These are phyloP conservation scores for Apophysomyces ossiformis DNA, from an alignment of 371 early-diverging fungal species.

Conservation along the genomic window DNA sequence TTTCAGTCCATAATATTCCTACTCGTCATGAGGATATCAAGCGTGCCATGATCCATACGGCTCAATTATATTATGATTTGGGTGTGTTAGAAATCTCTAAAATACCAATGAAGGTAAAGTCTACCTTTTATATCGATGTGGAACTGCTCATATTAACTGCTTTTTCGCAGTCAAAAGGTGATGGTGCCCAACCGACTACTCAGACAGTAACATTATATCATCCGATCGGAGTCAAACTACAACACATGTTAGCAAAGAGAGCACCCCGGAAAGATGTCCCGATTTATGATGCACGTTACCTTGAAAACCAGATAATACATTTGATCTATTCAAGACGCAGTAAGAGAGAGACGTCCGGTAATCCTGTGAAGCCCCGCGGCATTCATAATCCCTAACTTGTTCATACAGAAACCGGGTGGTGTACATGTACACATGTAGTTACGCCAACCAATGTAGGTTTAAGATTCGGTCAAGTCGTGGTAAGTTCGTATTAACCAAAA, in stretches of 20 bases:
- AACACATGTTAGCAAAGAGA: slow-evolving; percentile 27
- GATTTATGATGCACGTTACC: slow-evolving; percentile 25
- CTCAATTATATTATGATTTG: slow-evolving; percentile 36
- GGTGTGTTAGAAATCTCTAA: slow-evolving; percentile 31
- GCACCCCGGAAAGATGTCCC: slow-evolving; percentile 11
- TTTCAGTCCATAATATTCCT: slow-evolving; percentile 40
- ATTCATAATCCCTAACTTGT: neutral
- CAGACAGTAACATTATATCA: slow-evolving; percentile 33
- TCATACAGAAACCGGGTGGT: slow-evolving; percentile 34
- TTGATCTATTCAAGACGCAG: slow-evolving; percentile 34
- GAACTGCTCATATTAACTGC: neutral
- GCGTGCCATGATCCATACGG: slow-evolving; percentile 34
- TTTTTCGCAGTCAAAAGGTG: slow-evolving; percentile 20
- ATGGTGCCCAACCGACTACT: slow-evolving; percentile 21
- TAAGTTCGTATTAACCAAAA: too few species aligned
- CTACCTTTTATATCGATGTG: neutral
- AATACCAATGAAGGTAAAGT: slow-evolving; percentile 38
- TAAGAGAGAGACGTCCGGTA: slow-evolving; percentile 12
- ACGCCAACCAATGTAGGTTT: slow-evolving; percentile 30
- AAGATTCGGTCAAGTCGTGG: neutral
- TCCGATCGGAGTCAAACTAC: slow-evolving; percentile 21
- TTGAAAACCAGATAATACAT: slow-evolving; percentile 23
- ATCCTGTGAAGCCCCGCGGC: neutral
- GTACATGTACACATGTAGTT: slow-evolving; percentile 35
- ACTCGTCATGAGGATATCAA: slow-evolving; percentile 32